These are phyloP conservation scores for Allomyces javanicus DNA, from an alignment of 192 early-diverging fungal species.

Conservation along the genomic window DNA sequence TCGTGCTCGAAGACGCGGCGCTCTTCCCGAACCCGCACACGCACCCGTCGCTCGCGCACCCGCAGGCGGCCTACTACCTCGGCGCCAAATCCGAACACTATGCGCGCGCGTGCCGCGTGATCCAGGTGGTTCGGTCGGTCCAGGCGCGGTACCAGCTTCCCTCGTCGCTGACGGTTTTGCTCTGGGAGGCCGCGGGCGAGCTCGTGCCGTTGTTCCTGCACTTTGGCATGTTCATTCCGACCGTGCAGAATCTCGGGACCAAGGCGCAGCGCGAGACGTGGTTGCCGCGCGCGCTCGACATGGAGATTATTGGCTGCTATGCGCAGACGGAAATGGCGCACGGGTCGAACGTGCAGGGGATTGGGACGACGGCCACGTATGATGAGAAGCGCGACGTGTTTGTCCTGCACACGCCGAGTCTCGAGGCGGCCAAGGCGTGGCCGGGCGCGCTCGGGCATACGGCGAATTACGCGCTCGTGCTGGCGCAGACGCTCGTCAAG, in stretches of 20 bases:
- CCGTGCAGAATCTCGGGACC: constrained; percentile 47
- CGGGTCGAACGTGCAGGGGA: constrained; percentile 70
- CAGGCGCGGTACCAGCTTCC: neutral
- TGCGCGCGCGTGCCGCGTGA: neutral
- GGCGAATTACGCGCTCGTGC: constrained; percentile 63
- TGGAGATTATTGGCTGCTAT: constrained; percentile 69
- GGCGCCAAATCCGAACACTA: neutral
- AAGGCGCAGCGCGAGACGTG: constrained; percentile 62
- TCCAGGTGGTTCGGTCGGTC: neutral
- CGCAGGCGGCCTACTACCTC: neutral
- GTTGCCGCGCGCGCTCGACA: constrained; percentile 42
- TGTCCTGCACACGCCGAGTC: constrained; percentile 56
- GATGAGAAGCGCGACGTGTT: constrained; percentile 65
- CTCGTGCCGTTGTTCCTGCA: neutral
- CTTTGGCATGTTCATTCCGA: constrained; percentile 43
- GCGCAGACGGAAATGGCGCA: constrained; percentile 62
- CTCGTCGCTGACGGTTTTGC: neutral
- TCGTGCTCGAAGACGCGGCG: neutral
- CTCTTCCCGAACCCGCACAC: neutral
- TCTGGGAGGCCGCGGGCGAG: neutral
- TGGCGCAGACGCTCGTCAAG: constrained; percentile 50
- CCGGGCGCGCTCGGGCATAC: constrained; percentile 59
- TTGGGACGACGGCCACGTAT: constrained; percentile 72
- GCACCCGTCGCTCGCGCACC: neutral
- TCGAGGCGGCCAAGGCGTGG: constrained; percentile 76